Evolutionary conservation across 1,284 basidiomycete genomes (phyloP).

Genomic region (Gymnopus androsaceus): DNA sequence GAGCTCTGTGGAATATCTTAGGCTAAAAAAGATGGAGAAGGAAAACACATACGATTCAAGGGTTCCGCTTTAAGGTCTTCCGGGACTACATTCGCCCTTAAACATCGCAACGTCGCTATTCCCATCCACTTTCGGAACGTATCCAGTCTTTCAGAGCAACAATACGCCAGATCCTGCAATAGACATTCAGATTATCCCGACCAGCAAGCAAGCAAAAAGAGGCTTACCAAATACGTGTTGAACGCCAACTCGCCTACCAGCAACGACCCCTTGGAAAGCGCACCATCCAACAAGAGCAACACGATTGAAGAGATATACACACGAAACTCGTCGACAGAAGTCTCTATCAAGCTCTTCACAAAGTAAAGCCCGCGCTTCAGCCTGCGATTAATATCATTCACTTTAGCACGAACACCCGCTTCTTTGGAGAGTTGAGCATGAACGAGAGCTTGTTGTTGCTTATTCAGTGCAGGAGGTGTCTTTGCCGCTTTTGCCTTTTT

Average conservation of each 20-base stretch:
- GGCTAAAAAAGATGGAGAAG: background rate
- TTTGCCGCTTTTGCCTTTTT: constrained; percentile 55
- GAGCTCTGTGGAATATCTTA: constrained; percentile 50
- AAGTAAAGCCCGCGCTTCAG: constrained; percentile 72
- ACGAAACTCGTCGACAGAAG: constrained; percentile 57
- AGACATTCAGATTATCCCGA: background rate
- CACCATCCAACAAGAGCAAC: constrained; percentile 64
- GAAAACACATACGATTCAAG: constrained; percentile 55
- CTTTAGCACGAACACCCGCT: constrained; percentile 59
- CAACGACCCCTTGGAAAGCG: constrained; percentile 56
- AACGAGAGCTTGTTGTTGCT: constrained; percentile 81
- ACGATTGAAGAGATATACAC: constrained; percentile 60
- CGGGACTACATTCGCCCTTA: constrained; percentile 68
- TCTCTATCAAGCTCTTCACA: constrained; percentile 62
- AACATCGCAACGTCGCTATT: constrained; percentile 76
- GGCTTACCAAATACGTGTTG: constrained; percentile 75
- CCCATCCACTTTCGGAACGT: constrained; percentile 72
- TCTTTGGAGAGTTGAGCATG: constrained; percentile 84
- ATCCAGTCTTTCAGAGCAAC: constrained; percentile 72
- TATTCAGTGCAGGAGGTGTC: constrained; percentile 62
- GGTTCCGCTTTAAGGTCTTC: constrained; percentile 75
- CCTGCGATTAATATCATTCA: constrained; percentile 53
- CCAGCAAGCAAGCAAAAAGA: constrained; percentile 3
- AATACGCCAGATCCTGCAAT: constrained; percentile 59
- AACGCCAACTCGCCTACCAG: constrained; percentile 68